Percentiles rank a stretch among this genome's conserved stretches.
phyloP scores from a whole-genome alignment of 257 asterid genomes.

The Petunia axillaris region DNA sequence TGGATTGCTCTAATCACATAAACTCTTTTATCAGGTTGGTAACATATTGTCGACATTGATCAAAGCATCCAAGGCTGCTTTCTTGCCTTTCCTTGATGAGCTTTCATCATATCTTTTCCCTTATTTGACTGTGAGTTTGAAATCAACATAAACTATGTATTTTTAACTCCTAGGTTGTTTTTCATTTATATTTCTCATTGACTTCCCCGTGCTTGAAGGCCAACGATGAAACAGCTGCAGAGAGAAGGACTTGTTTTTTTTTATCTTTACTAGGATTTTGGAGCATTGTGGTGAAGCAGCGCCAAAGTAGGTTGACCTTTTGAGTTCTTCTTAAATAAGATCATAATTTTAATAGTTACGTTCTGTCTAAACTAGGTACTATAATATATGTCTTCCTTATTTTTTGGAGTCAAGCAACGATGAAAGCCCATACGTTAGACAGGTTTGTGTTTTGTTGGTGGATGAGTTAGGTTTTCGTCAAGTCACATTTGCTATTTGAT shows the following conservation, averaged over 20 bases:
- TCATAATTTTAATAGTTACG: background rate
- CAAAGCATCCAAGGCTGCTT: conserved; percentile 79
- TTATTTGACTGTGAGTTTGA: conserved; percentile 77
- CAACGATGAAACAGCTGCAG: conserved; percentile 88
- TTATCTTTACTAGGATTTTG: conserved; percentile 88
- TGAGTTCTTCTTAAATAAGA: conserved; percentile 20
- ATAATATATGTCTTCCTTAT: conserved; percentile 84
- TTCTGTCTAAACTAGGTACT: conserved; percentile 57
- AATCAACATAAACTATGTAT: background rate
- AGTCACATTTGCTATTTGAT: background rate
- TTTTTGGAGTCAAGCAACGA: conserved; percentile 40
- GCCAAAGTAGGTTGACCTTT: conserved; percentile 53
- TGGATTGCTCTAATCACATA: too few species aligned
- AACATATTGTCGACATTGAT: conserved; percentile 84
- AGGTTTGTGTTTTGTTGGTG: conserved; percentile 50
- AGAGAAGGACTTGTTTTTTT: conserved; percentile 93
- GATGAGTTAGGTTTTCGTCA: background rate
- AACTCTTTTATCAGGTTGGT: conserved; percentile 57
- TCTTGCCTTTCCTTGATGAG: conserved; percentile 45
- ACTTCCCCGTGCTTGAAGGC: conserved; percentile 47
- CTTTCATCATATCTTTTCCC: conserved; percentile 79
- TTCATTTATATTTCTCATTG: too few species aligned
- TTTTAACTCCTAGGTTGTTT: background rate
- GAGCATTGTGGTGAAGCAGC: conserved; percentile 94
- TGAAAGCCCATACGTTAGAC: conserved; percentile 77